phyloP scores from a whole-genome alignment of 768 basidiomycete genomes.

The Gautieria morchelliformis region DNA sequence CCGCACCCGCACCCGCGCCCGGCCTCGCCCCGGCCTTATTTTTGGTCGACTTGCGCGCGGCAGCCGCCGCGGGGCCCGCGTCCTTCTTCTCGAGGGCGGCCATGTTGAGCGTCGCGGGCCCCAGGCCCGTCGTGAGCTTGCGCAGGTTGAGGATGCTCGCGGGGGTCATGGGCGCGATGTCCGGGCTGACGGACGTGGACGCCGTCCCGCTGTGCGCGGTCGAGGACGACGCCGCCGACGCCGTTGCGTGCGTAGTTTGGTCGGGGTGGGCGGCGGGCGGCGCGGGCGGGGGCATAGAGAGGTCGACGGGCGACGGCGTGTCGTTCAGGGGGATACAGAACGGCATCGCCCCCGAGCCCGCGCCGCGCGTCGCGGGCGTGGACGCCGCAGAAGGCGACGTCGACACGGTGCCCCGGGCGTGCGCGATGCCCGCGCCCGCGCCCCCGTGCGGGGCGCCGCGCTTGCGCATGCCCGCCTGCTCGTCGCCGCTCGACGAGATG shows the following conservation, averaged over 20 bases:
- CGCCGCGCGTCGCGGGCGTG: conserved; percentile 26
- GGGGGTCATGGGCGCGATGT: conserved; percentile 71
- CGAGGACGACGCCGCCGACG: background rate
- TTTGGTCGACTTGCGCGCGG: conserved; percentile 6
- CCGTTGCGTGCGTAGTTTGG: conserved; percentile 8
- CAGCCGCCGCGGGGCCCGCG: conserved; percentile 17
- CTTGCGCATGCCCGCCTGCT: conserved; percentile 17
- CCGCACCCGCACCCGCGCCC: background rate
- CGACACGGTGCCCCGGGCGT: conserved; percentile 34
- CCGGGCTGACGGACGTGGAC: conserved; percentile 24
- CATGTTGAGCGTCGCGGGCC: conserved; percentile 7
- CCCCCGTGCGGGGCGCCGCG: background rate
- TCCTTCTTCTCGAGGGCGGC: conserved; percentile 13
- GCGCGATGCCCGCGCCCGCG: conserved; percentile 24
- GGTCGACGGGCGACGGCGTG: conserved; percentile 81
- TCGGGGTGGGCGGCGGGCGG: conserved; percentile 18
- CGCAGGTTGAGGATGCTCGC: conserved; percentile 89
- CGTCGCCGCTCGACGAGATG: conserved; percentile 49
- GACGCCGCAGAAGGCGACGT: conserved; percentile 8
- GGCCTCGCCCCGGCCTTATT: background rate
- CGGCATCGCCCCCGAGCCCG: conserved; percentile 15
- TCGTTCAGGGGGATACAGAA: conserved; percentile 24
- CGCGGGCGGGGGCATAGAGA: conserved; percentile 83
- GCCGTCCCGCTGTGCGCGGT: background rate
- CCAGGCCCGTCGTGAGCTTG: conserved; percentile 37